Percentiles rank a stretch among this genome's conserved stretches.
These are phyloP conservation scores for Ganoderma multipileum DNA, from an alignment of 1,284 basidiomycete species.

Conservation along the genomic window DNA sequence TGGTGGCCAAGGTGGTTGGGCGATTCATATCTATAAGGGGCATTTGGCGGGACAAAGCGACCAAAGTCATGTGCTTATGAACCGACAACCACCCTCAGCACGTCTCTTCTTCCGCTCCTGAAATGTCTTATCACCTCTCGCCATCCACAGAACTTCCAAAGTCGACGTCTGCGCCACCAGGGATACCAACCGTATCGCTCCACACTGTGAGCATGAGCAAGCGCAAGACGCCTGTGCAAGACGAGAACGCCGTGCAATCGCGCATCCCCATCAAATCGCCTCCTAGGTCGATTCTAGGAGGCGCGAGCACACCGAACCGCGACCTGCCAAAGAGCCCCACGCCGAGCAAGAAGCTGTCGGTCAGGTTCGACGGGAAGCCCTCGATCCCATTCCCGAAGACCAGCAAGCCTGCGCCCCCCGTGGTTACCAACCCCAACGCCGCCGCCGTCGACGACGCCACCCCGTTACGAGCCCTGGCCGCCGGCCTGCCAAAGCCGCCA, in stretches of 20 bases:
- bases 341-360: conserved; percentile 9
- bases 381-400: conserved; percentile 25
- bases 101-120: neutral
- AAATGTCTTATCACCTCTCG: conserved; percentile 15
- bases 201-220: conserved; percentile 16
- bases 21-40: conserved; percentile 6
- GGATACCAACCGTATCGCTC: conserved; percentile 18
- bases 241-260: conserved; percentile 20
- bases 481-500: neutral
- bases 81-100: conserved; percentile 1
- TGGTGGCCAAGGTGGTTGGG: neutral
- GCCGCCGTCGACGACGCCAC: conserved; percentile 17
- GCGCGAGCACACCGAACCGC: conserved; percentile 3
- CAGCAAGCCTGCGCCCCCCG: conserved; percentile 21
- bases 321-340: conserved; percentile 9
- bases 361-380: conserved; percentile 10
- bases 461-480: conserved; percentile 8
- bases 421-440: conserved; percentile 24
- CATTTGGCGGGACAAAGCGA: conserved; percentile 3
- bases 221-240: conserved; percentile 22
- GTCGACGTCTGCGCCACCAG: conserved; percentile 16
- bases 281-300: conserved; percentile 3
- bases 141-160: conserved; percentile 6
- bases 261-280: conserved; percentile 18
- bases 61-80: neutral